Evolutionary conservation across 2,329 filamentous ascomycete genomes (phyloP).

Genomic region (Trichoderma sp.): DNA sequence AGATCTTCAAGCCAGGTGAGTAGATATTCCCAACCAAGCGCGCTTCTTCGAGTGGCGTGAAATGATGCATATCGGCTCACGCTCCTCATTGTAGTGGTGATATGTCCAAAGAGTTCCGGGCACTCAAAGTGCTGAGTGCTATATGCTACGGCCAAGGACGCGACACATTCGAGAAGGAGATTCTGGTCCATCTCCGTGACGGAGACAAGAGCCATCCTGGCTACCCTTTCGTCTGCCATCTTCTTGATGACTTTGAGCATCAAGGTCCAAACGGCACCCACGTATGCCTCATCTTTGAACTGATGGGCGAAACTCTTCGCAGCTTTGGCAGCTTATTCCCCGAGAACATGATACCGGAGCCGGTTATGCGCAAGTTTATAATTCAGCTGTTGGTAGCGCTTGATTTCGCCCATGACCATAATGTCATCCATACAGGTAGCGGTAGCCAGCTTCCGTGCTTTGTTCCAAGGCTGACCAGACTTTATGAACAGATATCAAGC

Average conservation of each 20-base stretch:
- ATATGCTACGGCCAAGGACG: not conserved
- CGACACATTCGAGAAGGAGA: not conserved
- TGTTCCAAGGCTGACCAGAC: not conserved
- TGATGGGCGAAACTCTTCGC: slow-evolving; percentile 6
- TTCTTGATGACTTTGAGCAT: slow-evolving; percentile 6
- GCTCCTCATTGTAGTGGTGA: not conserved
- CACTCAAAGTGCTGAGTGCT: not conserved
- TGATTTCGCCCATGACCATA: slow-evolving; percentile 5
- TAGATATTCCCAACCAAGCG: no score
- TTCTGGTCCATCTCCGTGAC: not conserved
- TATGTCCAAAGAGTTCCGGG: not conserved
- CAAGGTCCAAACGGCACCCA: slow-evolving; percentile 8
- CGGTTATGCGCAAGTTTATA: not conserved
- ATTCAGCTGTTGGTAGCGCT: slow-evolving; percentile 4
- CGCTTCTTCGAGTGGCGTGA: no score
- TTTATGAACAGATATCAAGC: not conserved
- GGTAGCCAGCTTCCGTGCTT: no score
- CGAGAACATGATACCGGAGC: not conserved
- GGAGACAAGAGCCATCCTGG: not conserved
- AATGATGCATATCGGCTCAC: no score
- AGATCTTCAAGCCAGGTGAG: slow-evolving; percentile 15
- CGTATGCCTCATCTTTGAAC: slow-evolving; percentile 9
- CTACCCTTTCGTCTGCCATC: slow-evolving; percentile 3
- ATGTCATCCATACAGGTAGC: slow-evolving; percentile 16
- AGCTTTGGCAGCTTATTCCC: slow-evolving; percentile 1